Evolutionary conservation across 352 stramenopile genomes (phyloP), one percentile per base, ranked within the genome.

Genomic region (Nothophytophthora sp.): DNA sequence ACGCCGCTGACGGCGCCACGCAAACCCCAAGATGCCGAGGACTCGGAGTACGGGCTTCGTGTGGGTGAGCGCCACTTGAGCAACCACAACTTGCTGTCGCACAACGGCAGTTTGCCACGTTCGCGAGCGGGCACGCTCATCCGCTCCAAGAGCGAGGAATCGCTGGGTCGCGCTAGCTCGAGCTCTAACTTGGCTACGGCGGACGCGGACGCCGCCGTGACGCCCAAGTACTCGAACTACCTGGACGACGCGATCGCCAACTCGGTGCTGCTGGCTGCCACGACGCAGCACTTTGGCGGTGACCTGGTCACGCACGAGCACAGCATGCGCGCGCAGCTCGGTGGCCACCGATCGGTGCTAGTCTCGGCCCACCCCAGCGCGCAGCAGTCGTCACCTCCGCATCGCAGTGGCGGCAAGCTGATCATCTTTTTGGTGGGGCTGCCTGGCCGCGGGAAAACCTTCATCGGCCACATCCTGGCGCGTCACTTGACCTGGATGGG

Each of bases 401-500:
- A 81, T 7, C 71, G 65, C 23, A 70, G 67, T 5, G 71, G 69
- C 7, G 80, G 78, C 9, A 94, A 92, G 50, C 75, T 94, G 7
- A 87, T 92, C 22, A 77, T 94, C 51, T 88, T 94, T 30, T 60
- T 94, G 1, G 83, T 94, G 1, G 83, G 83, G 0, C 63, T 94
- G 2, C 83, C 83, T 20, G 83, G 81, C 4, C 72, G 83, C 15
- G 83, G 83, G n/a, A 94, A 94, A 61, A 94, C 83, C 16, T 92
- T 91, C 48, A 90, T 94, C 36, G 83, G 80, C 1, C 79, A 94
- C 60, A 90, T 90, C 47, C 53, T 94, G 9, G 76, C 81, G 22
- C 75, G 83, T 16, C 79, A 94, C 55, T 67, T 94, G 64, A 92
- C 81, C 16, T 94, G 83, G 83, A 92, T 94, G 81, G 83, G 83